Evolutionary conservation across 208 protist species (phyloP), one percentile per base, ranked within the genome.

Genomic region (Crithidia expoeki): DNA sequence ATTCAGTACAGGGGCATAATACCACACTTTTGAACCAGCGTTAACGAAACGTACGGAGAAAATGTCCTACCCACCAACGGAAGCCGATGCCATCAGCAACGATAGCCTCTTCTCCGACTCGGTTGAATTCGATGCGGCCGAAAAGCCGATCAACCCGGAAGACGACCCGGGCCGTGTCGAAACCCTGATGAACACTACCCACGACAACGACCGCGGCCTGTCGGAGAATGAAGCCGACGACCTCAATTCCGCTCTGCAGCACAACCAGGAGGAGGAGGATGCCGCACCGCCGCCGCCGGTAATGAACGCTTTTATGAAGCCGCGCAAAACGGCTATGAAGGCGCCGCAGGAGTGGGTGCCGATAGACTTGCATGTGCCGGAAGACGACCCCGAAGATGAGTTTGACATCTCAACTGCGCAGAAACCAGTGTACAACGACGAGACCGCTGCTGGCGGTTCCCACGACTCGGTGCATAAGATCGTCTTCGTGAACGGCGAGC

Each of bases 61-160:
- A 17, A 85, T 82, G 71, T 89, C 88, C 17, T 81, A 81, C 56
- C 85, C 88, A 17, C 71, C 82, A 2, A 93, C 88, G 1, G 88
- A 93, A 62, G 78, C 57, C 21, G 78, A 80, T 33, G 73, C 71
- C 12, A 74, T 84, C 75, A 90, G 83, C 70, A 90, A 88, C 62
- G 76, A 83, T 74, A 93, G 84, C 46, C 74, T 93, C 51, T 93
- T 90, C 66, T 86, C 81, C 51, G 75, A 83, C 73, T 90, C 88
- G 0, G 55, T 85, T 19, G 76, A 83, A 47, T 85, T 89, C 63
- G 85, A 89, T n/a, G 64, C 66, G 7, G 86, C 79, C 21, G 74
- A 92, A 72, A 92, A 92, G 84, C 70, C 68, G 10, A 51, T 58
- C 57, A 28, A 46, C 4, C 57, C 42, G 12, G 64, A 68, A 27